Percentiles rank a stretch among this genome's conserved stretches.
phyloP scores from a whole-genome alignment of 768 basidiomycete genomes.

The Cyathus striatus region DNA sequence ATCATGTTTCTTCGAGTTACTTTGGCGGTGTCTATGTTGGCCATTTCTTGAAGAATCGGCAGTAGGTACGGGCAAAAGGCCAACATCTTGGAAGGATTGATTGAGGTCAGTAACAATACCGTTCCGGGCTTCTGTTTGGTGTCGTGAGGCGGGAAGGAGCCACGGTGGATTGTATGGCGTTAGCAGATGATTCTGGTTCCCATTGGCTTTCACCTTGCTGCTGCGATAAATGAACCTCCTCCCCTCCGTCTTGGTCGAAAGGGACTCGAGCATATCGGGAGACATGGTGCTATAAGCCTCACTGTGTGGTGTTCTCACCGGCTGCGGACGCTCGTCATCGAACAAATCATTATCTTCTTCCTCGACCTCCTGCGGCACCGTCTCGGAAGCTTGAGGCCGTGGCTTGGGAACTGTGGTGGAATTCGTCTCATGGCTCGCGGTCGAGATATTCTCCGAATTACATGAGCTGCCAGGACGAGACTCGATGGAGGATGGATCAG shows the following conservation, averaged over 20 bases:
- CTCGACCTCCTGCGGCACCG: slow-evolving; percentile 21
- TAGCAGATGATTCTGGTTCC: slow-evolving; percentile 12
- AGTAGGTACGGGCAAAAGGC: slow-evolving; percentile 57
- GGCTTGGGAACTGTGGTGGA: too few species aligned
- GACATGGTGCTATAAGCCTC: slow-evolving; percentile 61
- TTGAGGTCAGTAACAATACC: slow-evolving; percentile 66
- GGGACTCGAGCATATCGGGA: slow-evolving; percentile 44
- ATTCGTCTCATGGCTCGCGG: too few species aligned
- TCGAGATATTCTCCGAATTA: too few species aligned
- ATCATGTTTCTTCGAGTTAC: slow-evolving; percentile 9
- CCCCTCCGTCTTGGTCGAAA: slow-evolving; percentile 22
- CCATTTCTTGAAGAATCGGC: neutral
- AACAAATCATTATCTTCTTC: slow-evolving; percentile 29
- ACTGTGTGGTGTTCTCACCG: slow-evolving; percentile 52
- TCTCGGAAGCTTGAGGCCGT: too few species aligned
- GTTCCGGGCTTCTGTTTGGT: slow-evolving; percentile 63
- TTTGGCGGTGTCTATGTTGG: slow-evolving; percentile 3
- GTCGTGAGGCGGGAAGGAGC: slow-evolving; percentile 60
- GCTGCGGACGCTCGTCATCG: slow-evolving; percentile 18
- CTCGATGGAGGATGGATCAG: slow-evolving; percentile 1
- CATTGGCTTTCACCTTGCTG: slow-evolving; percentile 16
- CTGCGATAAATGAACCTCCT: slow-evolving; percentile 18
- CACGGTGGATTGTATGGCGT: slow-evolving; percentile 42
- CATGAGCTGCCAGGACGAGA: neutral
- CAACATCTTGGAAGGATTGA: slow-evolving; percentile 76